Conservation (phyloP, 2,329 filamentous ascomycete genomes). For the Aspergillus sp. region DNA sequence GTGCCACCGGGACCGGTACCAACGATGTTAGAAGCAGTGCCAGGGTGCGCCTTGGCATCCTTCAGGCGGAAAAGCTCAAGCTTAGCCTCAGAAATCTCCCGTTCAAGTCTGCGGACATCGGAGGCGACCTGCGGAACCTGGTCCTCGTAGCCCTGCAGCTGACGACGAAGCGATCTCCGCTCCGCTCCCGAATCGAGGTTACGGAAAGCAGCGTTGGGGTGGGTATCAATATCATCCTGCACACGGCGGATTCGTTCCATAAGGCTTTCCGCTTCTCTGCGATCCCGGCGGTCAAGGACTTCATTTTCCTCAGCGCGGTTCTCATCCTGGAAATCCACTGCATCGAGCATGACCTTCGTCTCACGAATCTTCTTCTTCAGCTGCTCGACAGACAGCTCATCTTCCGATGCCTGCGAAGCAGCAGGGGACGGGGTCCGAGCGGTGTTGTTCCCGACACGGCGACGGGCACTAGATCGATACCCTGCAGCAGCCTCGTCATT, state of each 20-base stretch:
- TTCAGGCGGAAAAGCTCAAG: constrained; percentile 88
- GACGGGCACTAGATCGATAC: constrained; percentile 88
- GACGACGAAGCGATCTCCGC: constrained; percentile 74
- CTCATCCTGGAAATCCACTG: constrained; percentile 94
- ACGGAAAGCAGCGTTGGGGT: constrained; percentile 68
- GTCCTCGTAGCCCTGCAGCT: constrained; percentile 82
- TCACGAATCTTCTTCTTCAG: constrained; percentile 87
- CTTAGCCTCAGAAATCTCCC: constrained; percentile 83
- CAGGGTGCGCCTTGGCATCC: constrained; percentile 86
- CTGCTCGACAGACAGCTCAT: constrained; percentile 81
- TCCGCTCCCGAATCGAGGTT: constrained; percentile 82
- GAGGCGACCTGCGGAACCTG: constrained; percentile 88
- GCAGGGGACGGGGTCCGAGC: constrained; percentile 71
- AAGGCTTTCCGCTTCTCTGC: constrained; percentile 85
- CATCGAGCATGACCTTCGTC: constrained; percentile 88
- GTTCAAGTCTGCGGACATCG: constrained; percentile 82
- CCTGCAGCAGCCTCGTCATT: constrained; percentile 79
- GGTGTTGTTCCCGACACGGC: constrained; percentile 63
- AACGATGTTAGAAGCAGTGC: constrained; percentile 71
- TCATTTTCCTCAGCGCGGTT: constrained; percentile 86
- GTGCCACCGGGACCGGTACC: constrained; percentile 87
- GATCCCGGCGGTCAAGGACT: constrained; percentile 79
- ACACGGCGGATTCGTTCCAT: constrained; percentile 86
- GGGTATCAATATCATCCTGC: constrained; percentile 88
- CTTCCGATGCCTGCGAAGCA: constrained; percentile 59